These are phyloP conservation scores for Echinosophora koreensis DNA, from an alignment of 306 rosid species.

Conservation along the genomic window DNA sequence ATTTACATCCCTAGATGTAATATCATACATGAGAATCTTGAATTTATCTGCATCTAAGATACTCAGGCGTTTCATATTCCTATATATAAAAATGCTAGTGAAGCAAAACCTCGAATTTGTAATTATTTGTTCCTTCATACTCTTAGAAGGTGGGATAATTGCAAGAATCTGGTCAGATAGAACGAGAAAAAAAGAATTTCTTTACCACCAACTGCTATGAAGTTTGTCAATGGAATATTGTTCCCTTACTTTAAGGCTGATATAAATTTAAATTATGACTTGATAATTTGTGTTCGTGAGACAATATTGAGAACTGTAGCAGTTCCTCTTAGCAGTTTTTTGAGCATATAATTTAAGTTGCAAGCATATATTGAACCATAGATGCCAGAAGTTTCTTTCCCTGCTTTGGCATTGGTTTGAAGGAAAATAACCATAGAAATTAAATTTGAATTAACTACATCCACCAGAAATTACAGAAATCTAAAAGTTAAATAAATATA, in stretches of 20 bases:
- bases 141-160: neutral
- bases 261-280: constrained; percentile 1
- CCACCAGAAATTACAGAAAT: constrained; percentile 3
- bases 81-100: neutral
- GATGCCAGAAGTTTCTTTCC: constrained; percentile 9
- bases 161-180: constrained; percentile 1
- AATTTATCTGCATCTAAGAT: neutral
- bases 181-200: neutral
- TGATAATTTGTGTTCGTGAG: neutral
- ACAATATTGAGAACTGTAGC: neutral
- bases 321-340: neutral
- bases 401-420: constrained; percentile 19
- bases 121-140: neutral
- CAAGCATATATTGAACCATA: neutral
- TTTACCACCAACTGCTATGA: neutral
- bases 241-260: constrained; percentile 1
- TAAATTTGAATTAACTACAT: constrained; percentile 18
- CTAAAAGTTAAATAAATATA: neutral
- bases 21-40: neutral
- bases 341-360: constrained; percentile 1
- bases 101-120: neutral
- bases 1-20: neutral
- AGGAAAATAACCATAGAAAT: constrained; percentile 4
- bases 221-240: neutral
- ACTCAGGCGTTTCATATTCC: neutral